A percentile compares a stretch with the other conserved stretches of the same genome.
Evolutionary conservation across 441 rosid genomes (phyloP).

Genomic region (Gossypium gossypioides): DNA sequence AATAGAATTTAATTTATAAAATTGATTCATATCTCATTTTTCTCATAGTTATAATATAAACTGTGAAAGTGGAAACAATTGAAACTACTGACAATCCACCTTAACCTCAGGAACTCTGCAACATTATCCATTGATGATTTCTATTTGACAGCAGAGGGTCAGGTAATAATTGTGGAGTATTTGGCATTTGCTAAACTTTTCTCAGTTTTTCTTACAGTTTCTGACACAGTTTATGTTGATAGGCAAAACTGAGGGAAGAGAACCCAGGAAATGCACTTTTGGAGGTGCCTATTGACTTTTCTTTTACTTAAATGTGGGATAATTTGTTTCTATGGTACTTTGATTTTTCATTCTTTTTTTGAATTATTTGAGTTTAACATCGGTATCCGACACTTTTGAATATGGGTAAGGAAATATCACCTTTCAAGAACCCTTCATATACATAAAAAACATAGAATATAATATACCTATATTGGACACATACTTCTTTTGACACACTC

Average conservation of each 20-base stretch:
- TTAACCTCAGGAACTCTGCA: constrained; percentile 59
- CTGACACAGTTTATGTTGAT: constrained; percentile 10
- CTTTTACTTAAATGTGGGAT: not conserved
- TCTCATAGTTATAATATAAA: not conserved
- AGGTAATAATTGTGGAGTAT: constrained; percentile 37
- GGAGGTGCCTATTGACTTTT: constrained; percentile 42
- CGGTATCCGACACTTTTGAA: not conserved
- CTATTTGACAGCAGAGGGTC: constrained; percentile 77
- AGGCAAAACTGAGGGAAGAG: constrained; percentile 70
- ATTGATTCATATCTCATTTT: constrained; percentile 2
- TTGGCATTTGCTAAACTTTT: not conserved
- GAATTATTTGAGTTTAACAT: not conserved
- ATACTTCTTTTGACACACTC: not conserved
- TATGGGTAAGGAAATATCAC: not conserved
- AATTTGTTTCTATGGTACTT: not conserved
- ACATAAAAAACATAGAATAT: not conserved
- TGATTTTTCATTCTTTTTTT: not conserved
- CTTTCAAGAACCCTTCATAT: not conserved
- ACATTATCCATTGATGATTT: constrained; percentile 87
- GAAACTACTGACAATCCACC: constrained; percentile 8
- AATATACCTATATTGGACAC: not conserved
- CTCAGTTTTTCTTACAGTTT: constrained; percentile 3
- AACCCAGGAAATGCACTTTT: constrained; percentile 74
- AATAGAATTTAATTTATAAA: constrained; percentile 9
- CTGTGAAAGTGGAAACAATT: not conserved